These are phyloP conservation scores for Plantago major DNA, from an alignment of 257 asterid species.

Conservation along the genomic window DNA sequence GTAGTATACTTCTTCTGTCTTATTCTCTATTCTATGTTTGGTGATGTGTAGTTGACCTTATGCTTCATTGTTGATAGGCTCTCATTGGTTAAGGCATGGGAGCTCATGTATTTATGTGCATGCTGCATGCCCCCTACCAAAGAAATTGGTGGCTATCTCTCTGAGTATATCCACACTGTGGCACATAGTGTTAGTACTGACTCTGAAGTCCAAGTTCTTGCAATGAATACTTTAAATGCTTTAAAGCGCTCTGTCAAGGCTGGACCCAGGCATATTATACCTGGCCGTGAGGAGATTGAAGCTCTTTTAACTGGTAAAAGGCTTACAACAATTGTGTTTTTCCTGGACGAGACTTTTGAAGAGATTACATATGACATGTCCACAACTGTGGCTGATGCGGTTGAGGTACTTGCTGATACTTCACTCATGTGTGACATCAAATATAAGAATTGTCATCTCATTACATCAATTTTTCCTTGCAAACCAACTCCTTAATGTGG, in stretches of 20 bases:
- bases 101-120: conserved; percentile 86
- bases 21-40: conserved; percentile 14
- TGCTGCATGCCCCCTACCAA: conserved; percentile 99
- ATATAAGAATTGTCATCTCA: conserved; percentile 1
- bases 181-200: conserved; percentile 64
- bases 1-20: not conserved
- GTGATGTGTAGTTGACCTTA: conserved; percentile 16
- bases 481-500: too few relatives aligned
- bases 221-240: conserved; percentile 79
- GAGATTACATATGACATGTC: conserved; percentile 97
- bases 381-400: conserved; percentile 91
- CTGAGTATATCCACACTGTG: conserved; percentile 72
- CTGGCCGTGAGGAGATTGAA: conserved; percentile 94
- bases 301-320: conserved; percentile 89
- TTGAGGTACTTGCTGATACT: conserved; percentile 68
- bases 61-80: conserved; percentile 43
- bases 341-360: conserved; percentile 97
- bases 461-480: too few relatives aligned
- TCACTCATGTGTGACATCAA: conserved; percentile 11
- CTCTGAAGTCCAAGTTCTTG: conserved; percentile 80
- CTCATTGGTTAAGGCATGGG: conserved; percentile 84
- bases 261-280: conserved; percentile 84
- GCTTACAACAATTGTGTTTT: conserved; percentile 92
- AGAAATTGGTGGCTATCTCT: conserved; percentile 87
- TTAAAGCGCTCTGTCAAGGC: conserved; percentile 89